These are phyloP conservation scores for Salvia hispanica DNA, from an alignment of 257 asterid genomes.

Conservation along the genomic window DNA sequence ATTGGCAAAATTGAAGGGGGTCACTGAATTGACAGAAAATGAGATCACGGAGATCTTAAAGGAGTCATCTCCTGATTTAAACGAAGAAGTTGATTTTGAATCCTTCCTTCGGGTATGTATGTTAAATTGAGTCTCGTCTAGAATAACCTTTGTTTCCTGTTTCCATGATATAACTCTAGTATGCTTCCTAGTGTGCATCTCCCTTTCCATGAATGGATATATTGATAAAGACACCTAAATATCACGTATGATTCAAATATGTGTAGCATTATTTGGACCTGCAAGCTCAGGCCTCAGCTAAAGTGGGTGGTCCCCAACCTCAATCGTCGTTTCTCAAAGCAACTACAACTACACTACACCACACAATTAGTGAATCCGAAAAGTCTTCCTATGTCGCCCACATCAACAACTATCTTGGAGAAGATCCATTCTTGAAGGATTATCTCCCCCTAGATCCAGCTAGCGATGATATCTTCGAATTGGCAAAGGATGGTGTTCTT, in stretches of 20 bases:
- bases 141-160: background rate
- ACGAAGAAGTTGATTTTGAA: slow-evolving; percentile 73
- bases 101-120: slow-evolving; percentile 67
- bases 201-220: background rate
- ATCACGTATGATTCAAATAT: background rate
- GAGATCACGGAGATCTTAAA: slow-evolving; percentile 57
- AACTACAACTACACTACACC: slow-evolving; percentile 83
- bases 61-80: slow-evolving; percentile 53
- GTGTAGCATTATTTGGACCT: slow-evolving; percentile 65
- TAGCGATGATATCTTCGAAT: slow-evolving; percentile 71
- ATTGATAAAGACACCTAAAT: background rate
- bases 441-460: slow-evolving; percentile 89
- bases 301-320: slow-evolving; percentile 52
- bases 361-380: slow-evolving; percentile 86
- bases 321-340: slow-evolving; percentile 80
- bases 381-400: slow-evolving; percentile 47
- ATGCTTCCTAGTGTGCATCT: too few species aligned
- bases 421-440: slow-evolving; percentile 67
- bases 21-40: slow-evolving; percentile 46
- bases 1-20: slow-evolving; percentile 62
- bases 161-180: too few species aligned
- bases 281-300: slow-evolving; percentile 62
- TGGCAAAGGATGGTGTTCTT: slow-evolving; percentile 92
- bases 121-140: background rate
- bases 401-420: slow-evolving; percentile 75